phyloP scores from a whole-genome alignment of 345 rosid species.

The Salix purpurea region DNA sequence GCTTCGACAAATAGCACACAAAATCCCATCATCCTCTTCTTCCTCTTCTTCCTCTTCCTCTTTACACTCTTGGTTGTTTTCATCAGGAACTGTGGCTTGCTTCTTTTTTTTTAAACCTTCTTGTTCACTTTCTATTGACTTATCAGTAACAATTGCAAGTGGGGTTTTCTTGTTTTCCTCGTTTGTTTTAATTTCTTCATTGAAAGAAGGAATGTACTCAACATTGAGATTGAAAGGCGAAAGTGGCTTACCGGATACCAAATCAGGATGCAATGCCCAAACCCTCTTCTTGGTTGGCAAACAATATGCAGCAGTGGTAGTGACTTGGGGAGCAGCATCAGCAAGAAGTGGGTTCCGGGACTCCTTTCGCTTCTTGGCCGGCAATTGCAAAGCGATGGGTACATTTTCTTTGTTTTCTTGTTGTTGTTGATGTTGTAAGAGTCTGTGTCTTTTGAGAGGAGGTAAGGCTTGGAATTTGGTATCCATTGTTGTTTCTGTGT shows the following conservation, averaged over 20 bases:
- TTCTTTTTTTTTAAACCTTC: background rate
- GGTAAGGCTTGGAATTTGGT: conserved; percentile 46
- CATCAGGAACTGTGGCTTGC: background rate
- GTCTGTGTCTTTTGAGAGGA: conserved; percentile 66
- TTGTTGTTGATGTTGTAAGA: conserved; percentile 28
- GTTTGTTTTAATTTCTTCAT: conserved; percentile 3
- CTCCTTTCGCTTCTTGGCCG: conserved; percentile 79
- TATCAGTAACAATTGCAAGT: background rate
- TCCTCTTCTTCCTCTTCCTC: conserved; percentile 12
- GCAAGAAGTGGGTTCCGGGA: conserved; percentile 26
- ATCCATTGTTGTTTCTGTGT: conserved; percentile 38
- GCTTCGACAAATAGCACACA: conserved; percentile 82
- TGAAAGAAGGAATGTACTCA: conserved; percentile 42
- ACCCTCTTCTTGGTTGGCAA: conserved; percentile 89
- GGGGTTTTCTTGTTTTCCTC: conserved; percentile 9
- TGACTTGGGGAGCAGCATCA: conserved; percentile 1
- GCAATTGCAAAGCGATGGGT: conserved; percentile 40
- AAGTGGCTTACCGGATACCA: conserved; percentile 32
- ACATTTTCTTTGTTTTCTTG: conserved; percentile 25
- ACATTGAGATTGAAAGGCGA: conserved; percentile 74
- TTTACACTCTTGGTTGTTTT: conserved; percentile 3
- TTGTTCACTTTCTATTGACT: background rate
- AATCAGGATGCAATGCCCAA: conserved; percentile 69
- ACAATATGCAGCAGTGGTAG: conserved; percentile 16
- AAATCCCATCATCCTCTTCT: conserved; percentile 68